These are phyloP conservation scores for Gaeumannomyces tritici DNA, from an alignment of 2,329 filamentous ascomycete species.

Conservation along the genomic window DNA sequence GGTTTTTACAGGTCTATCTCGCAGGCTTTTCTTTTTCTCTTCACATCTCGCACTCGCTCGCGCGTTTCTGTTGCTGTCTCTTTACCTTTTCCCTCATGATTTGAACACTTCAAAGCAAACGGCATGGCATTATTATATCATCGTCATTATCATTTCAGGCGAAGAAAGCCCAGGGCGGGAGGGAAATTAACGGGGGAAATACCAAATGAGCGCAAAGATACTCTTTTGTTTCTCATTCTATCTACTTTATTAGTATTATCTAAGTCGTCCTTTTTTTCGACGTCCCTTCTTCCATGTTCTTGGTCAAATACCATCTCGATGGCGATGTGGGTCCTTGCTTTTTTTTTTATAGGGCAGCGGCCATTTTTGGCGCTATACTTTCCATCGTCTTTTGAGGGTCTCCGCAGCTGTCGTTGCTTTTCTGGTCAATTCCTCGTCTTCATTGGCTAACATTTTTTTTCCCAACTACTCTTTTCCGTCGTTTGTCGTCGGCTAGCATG, in stretches of 20 bases:
- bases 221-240: not conserved
- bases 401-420: too few relatives aligned
- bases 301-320: not conserved
- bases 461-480: not conserved
- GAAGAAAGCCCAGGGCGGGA: not conserved
- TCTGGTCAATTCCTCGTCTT: too few relatives aligned
- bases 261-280: too few relatives aligned
- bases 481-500: not conserved
- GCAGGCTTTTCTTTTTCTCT: not conserved
- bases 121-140: not conserved
- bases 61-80: not conserved
- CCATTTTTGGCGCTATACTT: not conserved
- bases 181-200: not conserved
- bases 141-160: not conserved
- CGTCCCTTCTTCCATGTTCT: too few relatives aligned
- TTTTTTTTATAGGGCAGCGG: too few relatives aligned
- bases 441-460: too few relatives aligned
- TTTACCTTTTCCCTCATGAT: constrained; percentile 1
- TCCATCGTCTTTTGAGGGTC: not conserved
- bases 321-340: not conserved
- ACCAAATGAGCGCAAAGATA: not conserved
- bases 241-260: not conserved
- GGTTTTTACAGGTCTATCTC: not conserved
- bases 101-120: constrained; percentile 2
- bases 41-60: not conserved